phyloP scores from a whole-genome alignment of 2,329 filamentous ascomycete species.

The Orbilia javanica region DNA sequence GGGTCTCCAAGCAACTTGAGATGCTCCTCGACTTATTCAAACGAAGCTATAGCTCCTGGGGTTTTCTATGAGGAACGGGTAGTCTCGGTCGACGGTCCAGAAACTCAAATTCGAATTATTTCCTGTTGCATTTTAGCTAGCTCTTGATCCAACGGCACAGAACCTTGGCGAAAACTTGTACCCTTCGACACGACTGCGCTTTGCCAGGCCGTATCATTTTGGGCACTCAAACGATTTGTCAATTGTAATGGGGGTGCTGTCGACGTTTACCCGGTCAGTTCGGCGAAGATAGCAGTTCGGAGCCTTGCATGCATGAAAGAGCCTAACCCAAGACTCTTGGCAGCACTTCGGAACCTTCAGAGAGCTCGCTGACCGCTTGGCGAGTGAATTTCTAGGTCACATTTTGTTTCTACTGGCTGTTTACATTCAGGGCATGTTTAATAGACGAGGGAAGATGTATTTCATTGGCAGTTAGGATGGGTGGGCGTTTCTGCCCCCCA shows the following conservation, averaged over 20 bases:
- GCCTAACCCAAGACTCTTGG: neutral
- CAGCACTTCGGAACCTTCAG: constrained; percentile 13
- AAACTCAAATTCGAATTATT: neutral
- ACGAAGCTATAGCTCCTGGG: neutral
- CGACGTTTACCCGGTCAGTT: neutral
- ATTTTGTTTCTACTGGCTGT: neutral
- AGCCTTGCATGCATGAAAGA: constrained; percentile 18
- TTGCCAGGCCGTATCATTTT: neutral
- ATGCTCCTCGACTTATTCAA: neutral
- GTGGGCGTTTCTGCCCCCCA: neutral
- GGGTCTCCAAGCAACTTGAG: neutral
- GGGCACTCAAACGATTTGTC: constrained; percentile 1
- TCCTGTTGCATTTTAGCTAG: neutral
- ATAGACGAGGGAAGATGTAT: neutral
- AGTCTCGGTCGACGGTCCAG: neutral
- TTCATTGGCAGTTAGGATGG: neutral
- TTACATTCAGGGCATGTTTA: neutral
- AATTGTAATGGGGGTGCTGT: neutral
- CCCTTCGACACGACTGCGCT: neutral
- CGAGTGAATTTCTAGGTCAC: constrained; percentile 6
- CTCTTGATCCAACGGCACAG: neutral
- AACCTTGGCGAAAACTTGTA: neutral
- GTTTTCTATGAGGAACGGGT: no score
- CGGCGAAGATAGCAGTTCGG: constrained; percentile 11
- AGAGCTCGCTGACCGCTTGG: constrained; percentile 14